Conservation (phyloP, 1,139 yeast genomes). For the Pichia sp. region DNA sequence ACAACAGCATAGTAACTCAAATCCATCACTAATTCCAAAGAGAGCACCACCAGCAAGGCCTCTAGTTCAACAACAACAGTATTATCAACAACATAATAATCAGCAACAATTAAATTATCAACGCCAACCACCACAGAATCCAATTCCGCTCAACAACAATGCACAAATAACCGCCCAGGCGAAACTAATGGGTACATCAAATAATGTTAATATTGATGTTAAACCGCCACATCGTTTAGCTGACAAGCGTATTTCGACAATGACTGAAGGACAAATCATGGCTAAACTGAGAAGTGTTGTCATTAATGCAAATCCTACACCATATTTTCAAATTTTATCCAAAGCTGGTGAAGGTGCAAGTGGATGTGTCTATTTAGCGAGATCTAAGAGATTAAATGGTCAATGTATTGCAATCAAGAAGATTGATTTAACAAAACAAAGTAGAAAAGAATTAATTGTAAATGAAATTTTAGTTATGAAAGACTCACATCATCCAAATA, state of each 20-base stretch:
- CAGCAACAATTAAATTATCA: slow-evolving; percentile 19
- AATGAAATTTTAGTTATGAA: slow-evolving; percentile 95
- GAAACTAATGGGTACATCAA: slow-evolving; percentile 11
- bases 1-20: slow-evolving; percentile 22
- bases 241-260: slow-evolving; percentile 59
- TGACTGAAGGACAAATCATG: slow-evolving; percentile 83
- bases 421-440: slow-evolving; percentile 90
- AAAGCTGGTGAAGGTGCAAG: slow-evolving; percentile 99
- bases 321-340: slow-evolving; percentile 77
- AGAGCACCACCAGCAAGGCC: slow-evolving; percentile 13
- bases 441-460: slow-evolving; percentile 87
- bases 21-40: slow-evolving; percentile 6
- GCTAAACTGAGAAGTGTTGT: slow-evolving; percentile 81
- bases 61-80: slow-evolving; percentile 4
- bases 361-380: slow-evolving; percentile 91
- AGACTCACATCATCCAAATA: slow-evolving; percentile 84
- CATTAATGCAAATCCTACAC: slow-evolving; percentile 73
- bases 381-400: slow-evolving; percentile 48
- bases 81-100: slow-evolving; percentile 12
- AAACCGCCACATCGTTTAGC: slow-evolving; percentile 12
- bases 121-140: slow-evolving; percentile 9
- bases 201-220: background rate
- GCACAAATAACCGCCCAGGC: slow-evolving; percentile 14
- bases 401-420: slow-evolving; percentile 82
- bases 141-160: background rate